phyloP scores from a whole-genome alignment of 495 filamentous ascomycete species.

The Aspergillus leporis region DNA sequence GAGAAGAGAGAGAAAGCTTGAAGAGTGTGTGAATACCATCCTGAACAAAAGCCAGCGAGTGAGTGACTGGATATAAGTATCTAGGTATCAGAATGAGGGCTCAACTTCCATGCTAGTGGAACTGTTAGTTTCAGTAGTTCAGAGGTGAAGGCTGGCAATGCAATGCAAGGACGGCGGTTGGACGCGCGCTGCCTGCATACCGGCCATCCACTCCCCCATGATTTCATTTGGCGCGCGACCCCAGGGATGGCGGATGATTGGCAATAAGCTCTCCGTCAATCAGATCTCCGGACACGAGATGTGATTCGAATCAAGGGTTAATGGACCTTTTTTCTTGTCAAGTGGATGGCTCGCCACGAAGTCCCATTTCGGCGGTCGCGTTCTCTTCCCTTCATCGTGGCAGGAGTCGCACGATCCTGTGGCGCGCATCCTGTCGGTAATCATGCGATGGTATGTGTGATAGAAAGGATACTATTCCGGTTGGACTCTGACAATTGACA shows the following conservation, averaged over 20 bases:
- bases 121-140: not conserved
- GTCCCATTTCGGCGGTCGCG: slow-evolving; percentile 9
- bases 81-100: not conserved
- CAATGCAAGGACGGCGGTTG: slow-evolving; percentile 21
- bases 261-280: slow-evolving; percentile 17
- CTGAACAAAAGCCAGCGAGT: not conserved
- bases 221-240: slow-evolving; percentile 17
- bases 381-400: not conserved
- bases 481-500: not conserved
- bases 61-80: not conserved
- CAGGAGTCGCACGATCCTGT: not conserved
- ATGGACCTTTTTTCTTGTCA: not conserved
- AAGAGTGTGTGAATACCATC: not conserved
- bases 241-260: slow-evolving; percentile 18
- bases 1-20: slow-evolving; percentile 10
- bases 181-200: slow-evolving; percentile 24
- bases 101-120: not conserved
- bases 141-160: slow-evolving; percentile 2
- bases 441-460: slow-evolving; percentile 1
- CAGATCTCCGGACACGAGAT: slow-evolving; percentile 12
- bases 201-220: slow-evolving; percentile 8
- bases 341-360: slow-evolving; percentile 6
- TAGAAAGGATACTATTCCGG: not conserved
- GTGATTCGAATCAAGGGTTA: slow-evolving; percentile 1
- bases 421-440: not conserved